Evolutionary conservation across 805 yeast genomes (phyloP).

Genomic region (Yamadazyma kitorensis): DNA sequence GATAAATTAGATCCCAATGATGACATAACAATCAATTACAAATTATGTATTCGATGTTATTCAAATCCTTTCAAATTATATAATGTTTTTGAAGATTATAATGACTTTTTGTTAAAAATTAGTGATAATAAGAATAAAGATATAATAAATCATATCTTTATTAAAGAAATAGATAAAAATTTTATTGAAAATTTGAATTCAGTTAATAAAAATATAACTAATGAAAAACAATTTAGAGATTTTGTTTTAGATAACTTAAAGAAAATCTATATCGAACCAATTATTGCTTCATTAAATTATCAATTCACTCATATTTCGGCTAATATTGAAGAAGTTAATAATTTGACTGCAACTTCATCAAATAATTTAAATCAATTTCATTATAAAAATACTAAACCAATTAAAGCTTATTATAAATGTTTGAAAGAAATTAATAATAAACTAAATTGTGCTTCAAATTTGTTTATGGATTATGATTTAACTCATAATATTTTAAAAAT

Average conservation of each 20-base stretch:
- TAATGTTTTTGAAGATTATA: slow-evolving; percentile 26
- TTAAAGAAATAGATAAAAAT: slow-evolving; percentile 20
- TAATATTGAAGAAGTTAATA: slow-evolving; percentile 27
- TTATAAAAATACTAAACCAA: slow-evolving; percentile 18
- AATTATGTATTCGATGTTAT: slow-evolving; percentile 27
- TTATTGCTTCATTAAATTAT: slow-evolving; percentile 32
- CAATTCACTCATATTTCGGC: slow-evolving; percentile 27
- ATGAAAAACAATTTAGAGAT: slow-evolving; percentile 35
- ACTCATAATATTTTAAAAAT: slow-evolving; percentile 15
- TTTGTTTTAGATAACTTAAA: slow-evolving; percentile 31
- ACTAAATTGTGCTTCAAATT: slow-evolving; percentile 14
- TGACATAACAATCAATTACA: slow-evolving; percentile 22
- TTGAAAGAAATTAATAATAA: slow-evolving; percentile 13
- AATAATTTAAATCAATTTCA: slow-evolving; percentile 10
- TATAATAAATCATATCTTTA: slow-evolving; percentile 16
- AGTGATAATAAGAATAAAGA: slow-evolving; percentile 14
- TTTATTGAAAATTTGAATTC: slow-evolving; percentile 20
- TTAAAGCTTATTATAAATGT: slow-evolving; percentile 23
- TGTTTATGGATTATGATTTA: slow-evolving; percentile 16
- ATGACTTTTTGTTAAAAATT: slow-evolving; percentile 23
- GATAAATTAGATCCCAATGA: slow-evolving; percentile 22
- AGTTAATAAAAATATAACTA: slow-evolving; percentile 18
- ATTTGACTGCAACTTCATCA: slow-evolving; percentile 10
- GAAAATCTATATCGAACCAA: slow-evolving; percentile 37
- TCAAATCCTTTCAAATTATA: slow-evolving; percentile 26